phyloP scores from a whole-genome alignment of 2,329 filamentous ascomycete species.

The Alternaria longipes region DNA sequence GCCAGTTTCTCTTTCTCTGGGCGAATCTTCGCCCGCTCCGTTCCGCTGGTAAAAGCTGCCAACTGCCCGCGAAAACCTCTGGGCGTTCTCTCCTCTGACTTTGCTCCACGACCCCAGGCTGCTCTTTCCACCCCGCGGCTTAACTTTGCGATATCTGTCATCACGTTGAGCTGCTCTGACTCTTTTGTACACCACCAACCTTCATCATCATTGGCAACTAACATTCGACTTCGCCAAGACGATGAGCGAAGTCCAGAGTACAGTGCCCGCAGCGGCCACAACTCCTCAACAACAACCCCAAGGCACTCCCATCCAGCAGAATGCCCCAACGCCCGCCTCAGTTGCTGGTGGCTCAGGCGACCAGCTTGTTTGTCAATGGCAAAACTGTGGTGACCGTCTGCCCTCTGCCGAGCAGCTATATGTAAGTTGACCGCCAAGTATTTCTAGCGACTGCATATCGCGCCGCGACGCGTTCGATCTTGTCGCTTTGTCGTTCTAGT shows the following conservation, averaged over 20 bases:
- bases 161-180: conserved; percentile 7
- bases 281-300: conserved; percentile 46
- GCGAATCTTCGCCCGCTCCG: conserved; percentile 15
- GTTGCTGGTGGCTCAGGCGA: conserved; percentile 49
- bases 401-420: conserved; percentile 69
- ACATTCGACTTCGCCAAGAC: conserved; percentile 20
- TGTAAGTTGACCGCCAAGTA: conserved; percentile 55
- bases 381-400: conserved; percentile 68
- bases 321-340: conserved; percentile 42
- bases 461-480: background rate
- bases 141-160: conserved; percentile 6
- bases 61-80: conserved; percentile 17
- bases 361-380: conserved; percentile 68
- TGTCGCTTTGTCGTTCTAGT: background rate
- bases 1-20: conserved; percentile 11
- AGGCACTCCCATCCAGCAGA: conserved; percentile 46
- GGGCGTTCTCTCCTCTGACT: conserved; percentile 17
- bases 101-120: conserved; percentile 16
- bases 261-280: conserved; percentile 35
- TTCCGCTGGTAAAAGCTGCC: conserved; percentile 10
- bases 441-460: background rate
- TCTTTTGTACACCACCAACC: background rate
- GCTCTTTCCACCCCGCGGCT: conserved; percentile 5
- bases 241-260: conserved; percentile 31
- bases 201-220: background rate